Base-by-base conservation (phyloP, 2,329 filamentous ascomycete species). In the Talaromyces albobiverticillius region DNA sequence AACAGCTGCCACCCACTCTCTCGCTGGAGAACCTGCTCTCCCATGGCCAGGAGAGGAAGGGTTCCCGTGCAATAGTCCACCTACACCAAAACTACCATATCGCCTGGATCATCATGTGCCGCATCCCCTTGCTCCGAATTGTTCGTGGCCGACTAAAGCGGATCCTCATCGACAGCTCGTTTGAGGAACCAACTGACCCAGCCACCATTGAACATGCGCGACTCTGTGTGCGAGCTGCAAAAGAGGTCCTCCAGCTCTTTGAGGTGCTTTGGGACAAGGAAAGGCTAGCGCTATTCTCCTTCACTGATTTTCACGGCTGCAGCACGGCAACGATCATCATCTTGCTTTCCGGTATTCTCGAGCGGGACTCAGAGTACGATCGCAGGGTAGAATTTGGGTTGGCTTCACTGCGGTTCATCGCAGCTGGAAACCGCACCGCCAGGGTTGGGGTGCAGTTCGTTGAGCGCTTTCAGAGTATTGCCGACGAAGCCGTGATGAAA, bases 281-380 rank as follows among this genome's bases (percentile, higher is more conserved):
- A 3, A 70, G 70, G 8, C 65, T 68, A n/a, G 66, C 67, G 2
- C 63, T 65, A 0, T 72, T 73, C 46, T 72, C 70, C 0, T 73
- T 73, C 45, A 71, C 70, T 4, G 70, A 73, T 56, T 72, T 73
- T 20, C 70, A 73, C 47, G 70, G 68, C 11, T 72, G 70, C 53
- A 72, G 70, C 34, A 71, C 68, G 14, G 70, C 70, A 3, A 72
- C 67, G 1, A 72, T 71, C 22, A 64, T 72, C 6, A 61, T 66
- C 3, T 53, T 73, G 10, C 57, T 73, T 2, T 60, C 67, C 3
- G 69, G 70, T 0, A 69, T 73, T 14, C 53, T 70, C 5, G 64
- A 70, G n/a, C 60, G 67, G 1, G 68, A 71, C 50, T 61, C 66
- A 0, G 62, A 59, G 4, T 72, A 70, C 18, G 61, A 66, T 3